These are phyloP conservation scores for Diplocarpon mali DNA, from an alignment of 2,329 filamentous ascomycete species.

Conservation along the genomic window DNA sequence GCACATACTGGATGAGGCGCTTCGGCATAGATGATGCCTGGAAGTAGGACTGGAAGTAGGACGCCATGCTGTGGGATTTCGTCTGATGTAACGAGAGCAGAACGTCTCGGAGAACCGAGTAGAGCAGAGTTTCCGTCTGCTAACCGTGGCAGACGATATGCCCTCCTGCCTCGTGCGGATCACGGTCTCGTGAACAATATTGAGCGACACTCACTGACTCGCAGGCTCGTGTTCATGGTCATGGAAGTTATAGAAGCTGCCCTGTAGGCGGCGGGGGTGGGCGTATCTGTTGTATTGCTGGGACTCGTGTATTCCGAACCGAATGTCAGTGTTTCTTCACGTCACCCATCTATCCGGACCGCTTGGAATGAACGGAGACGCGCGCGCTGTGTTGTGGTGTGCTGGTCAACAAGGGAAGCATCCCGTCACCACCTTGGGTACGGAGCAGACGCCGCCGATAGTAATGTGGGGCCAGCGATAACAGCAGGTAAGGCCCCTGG, in stretches of 20 bases:
- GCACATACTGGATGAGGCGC: conserved; percentile 74
- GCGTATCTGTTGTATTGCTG: neutral
- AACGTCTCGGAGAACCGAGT: neutral
- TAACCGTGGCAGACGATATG: conserved; percentile 6
- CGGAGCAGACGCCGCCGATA: no score
- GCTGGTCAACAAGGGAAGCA: no score
- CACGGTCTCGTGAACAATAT: conserved; percentile 19
- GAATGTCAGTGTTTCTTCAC: no score
- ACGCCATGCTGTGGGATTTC: conserved; percentile 23
- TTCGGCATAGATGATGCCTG: conserved; percentile 64
- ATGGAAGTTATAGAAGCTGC: neutral
- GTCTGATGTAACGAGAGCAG: neutral
- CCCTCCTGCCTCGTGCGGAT: conserved; percentile 20
- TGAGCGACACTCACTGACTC: conserved; percentile 9
- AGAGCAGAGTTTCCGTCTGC: neutral
- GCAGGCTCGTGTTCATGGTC: conserved; percentile 15
- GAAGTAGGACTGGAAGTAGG: conserved; percentile 26
- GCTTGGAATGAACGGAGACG: no score
- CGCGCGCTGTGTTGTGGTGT: no score
- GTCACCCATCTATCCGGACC: no score
- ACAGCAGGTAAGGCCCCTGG: no score
- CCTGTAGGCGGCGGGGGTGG: neutral
- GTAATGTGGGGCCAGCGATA: no score
- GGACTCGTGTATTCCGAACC: neutral
- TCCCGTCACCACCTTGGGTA: no score